These are phyloP conservation scores for Rhododendron henanense DNA, from an alignment of 148 eudicot species.

Conservation along the genomic window DNA sequence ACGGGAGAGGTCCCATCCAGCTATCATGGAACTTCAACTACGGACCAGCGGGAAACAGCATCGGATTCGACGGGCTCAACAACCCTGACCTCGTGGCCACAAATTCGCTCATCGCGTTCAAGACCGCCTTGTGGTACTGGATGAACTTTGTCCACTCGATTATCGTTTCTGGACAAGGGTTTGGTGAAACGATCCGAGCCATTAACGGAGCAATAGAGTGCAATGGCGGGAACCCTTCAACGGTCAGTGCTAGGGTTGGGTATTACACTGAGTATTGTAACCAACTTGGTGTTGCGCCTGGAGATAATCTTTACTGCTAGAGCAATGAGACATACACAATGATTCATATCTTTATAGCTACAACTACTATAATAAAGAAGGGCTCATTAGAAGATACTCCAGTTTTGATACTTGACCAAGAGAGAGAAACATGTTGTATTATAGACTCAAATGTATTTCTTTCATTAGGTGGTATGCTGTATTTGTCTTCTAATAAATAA, in stretches of 20 bases:
- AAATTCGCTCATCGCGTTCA: conserved; percentile 42
- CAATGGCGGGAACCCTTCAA: conserved; percentile 20
- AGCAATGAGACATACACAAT: neutral
- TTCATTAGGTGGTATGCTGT: too few species aligned
- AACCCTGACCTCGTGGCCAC: conserved; percentile 44
- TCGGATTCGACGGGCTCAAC: conserved; percentile 36
- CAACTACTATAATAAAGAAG: neutral
- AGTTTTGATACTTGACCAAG: too few species aligned
- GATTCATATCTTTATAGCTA: too few species aligned
- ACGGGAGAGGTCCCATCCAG: conserved; percentile 64
- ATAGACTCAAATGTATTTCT: too few species aligned
- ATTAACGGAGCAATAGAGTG: conserved; percentile 45
- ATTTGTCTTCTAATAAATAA: too few species aligned
- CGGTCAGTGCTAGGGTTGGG: conserved; percentile 30
- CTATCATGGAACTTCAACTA: conserved; percentile 60
- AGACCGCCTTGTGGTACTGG: conserved; percentile 65
- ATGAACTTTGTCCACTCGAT: conserved; percentile 33
- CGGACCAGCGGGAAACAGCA: conserved; percentile 30
- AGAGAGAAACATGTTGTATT: too few species aligned
- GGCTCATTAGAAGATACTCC: neutral
- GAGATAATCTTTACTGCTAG: conserved; percentile 28
- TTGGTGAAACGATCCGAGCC: conserved; percentile 52
- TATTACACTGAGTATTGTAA: conserved; percentile 38
- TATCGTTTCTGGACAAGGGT: conserved; percentile 41
- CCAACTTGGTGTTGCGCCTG: conserved; percentile 42